Evolutionary conservation across 768 basidiomycete species (phyloP), one percentile per base, ranked within the genome.

Genomic region (Rhizopogon sp.): DNA sequence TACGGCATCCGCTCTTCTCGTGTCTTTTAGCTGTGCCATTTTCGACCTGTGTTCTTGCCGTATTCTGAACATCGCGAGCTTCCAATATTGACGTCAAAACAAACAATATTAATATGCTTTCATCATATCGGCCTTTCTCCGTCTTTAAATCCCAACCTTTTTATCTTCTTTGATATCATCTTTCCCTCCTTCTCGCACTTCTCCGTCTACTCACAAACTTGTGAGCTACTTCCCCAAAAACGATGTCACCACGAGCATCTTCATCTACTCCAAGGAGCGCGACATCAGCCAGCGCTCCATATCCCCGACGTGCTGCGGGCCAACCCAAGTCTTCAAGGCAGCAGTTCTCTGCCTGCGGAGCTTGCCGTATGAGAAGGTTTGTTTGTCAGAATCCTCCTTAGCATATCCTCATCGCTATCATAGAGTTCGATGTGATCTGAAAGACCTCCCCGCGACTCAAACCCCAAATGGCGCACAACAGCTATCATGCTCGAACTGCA

Each of bases 331-430:
- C 89, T 29, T 79, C 84, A 2, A 75, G 89, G 57, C 86, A 89
- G 62, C 90, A 96, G 62, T 92, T 91, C 71, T 90, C 88, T n/a
- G 93, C 93, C 7, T 96, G 94, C 67, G 92, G 92, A 55, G 91
- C 92, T 31, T 97, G 94, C 70, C 84, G 92, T 57, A 90, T 90
- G 84, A 73, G 94, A 67, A 82, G 94, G 87, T 88, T 51, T 39
- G 72, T 60, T 39, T 45, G 47, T 5, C 8, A 14, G 0, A 1
- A 51, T 43, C 20, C 11, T 29, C 1, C 43, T 39, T 13, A 1
- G 37, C 5, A 22, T 25, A 3, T 46, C 41, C n/a, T 51, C 16
- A 16, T 16, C 11, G 43, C 20, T 31, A 3, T 49, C 45, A 28
- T 64, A 93, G 91, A 67, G 94, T 97, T 20, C 90, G 91, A 53